Evolutionary conservation across 2,329 filamentous ascomycete genomes (phyloP).

Genomic region (Ceratocystis destructans): DNA sequence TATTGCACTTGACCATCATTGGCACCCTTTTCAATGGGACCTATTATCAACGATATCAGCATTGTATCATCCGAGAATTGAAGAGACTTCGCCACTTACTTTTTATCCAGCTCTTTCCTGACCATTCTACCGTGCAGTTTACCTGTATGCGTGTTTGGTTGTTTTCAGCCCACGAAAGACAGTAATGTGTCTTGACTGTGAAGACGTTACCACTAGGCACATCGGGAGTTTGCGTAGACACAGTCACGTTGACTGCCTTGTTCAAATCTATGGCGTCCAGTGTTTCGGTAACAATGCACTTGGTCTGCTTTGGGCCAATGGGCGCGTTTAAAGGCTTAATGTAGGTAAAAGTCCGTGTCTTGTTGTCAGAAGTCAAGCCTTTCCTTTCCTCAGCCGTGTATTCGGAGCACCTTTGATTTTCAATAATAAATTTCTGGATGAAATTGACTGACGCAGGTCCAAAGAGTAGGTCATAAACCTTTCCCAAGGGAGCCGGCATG

Average conservation of each 20-base stretch:
- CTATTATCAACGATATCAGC: constrained; percentile 32
- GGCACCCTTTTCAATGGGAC: constrained; percentile 89
- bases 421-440: constrained; percentile 73
- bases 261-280: constrained; percentile 79
- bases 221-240: constrained; percentile 80
- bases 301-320: constrained; percentile 87
- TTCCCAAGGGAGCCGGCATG: constrained; percentile 76
- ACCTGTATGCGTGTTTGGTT: constrained; percentile 76
- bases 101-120: constrained; percentile 95
- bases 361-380: constrained; percentile 61
- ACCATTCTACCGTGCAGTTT: constrained; percentile 89
- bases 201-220: constrained; percentile 92
- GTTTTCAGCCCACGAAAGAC: constrained; percentile 78
- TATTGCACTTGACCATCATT: constrained; percentile 79
- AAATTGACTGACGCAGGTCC: constrained; percentile 66
- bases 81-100: constrained; percentile 39
- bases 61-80: background rate
- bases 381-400: constrained; percentile 74
- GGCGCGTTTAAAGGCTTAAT: constrained; percentile 77
- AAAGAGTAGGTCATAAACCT: constrained; percentile 80
- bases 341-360: constrained; percentile 63
- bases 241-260: constrained; percentile 68
- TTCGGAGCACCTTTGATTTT: constrained; percentile 82
- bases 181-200: constrained; percentile 83
- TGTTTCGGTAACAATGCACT: constrained; percentile 76